Evolutionary conservation across 2,329 filamentous ascomycete species (phyloP), one percentile per base, ranked within the genome.

Genomic region (Cucurbitaria berberidis): DNA sequence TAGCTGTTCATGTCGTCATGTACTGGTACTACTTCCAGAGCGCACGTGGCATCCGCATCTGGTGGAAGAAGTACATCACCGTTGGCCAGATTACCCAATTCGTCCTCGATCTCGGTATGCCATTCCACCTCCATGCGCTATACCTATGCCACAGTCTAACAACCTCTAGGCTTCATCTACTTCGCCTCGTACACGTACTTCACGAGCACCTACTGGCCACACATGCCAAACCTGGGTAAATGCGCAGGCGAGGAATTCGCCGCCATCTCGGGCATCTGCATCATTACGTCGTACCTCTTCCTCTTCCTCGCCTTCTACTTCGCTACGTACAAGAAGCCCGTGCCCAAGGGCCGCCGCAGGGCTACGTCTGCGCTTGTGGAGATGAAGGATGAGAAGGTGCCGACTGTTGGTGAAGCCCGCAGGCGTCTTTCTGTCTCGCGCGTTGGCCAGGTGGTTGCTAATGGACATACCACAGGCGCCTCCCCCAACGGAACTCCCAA

Each of bases 1-100:
- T 98, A 73, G 86, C 86, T 60, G 93, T 98, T 49, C 93, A 98
- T 80, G 93, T 98, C 53, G 90, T 97, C 75, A 98, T 98, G 93
- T 98, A 98, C 88, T 97, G 93, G 93, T 98, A 98, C 87, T 98
- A 98, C 86, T 98, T 98, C 88, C 93, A 98, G 84, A 93, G 91
- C 73, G 93, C 93, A 49, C 92, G 93, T 67, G 95, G 95, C 66
- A 86, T 98, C 77, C 89, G 88, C 72, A 95, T 97, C 80, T 97
- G 93, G 93, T 98, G 93, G 93, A 98, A 98, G 89, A 91, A 97
- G 81, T 98, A 93, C 89, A 96, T 98, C 75, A 98, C 93, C 68
- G 90, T 93, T 74, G 89, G 97, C 73, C 93, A 98, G 80, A 98
- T 98, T 78, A 86, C 90, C 70, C 93, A 98, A 77, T 98, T 98